phyloP scores from a whole-genome alignment of 1,284 basidiomycete species.

The Meripilus lineatus region DNA sequence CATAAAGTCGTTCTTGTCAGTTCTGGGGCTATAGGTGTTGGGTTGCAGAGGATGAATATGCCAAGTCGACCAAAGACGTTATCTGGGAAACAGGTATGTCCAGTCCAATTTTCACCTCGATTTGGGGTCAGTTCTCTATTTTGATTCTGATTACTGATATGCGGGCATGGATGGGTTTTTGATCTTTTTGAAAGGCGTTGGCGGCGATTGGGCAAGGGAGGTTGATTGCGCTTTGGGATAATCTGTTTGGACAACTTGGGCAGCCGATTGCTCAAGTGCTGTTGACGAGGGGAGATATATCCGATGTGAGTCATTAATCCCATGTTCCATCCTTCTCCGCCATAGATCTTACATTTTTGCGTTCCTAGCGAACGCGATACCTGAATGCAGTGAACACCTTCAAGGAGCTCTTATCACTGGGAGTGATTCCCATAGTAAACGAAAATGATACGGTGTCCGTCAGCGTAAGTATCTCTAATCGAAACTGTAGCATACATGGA shows the following conservation, averaged over 20 bases:
- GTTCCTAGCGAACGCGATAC: slow-evolving; percentile 80
- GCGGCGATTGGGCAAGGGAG: slow-evolving; percentile 96
- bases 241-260: slow-evolving; percentile 88
- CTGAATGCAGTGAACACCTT: slow-evolving; percentile 94
- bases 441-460: slow-evolving; percentile 97
- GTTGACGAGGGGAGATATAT: slow-evolving; percentile 92
- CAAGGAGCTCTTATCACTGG: slow-evolving; percentile 83
- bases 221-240: slow-evolving; percentile 96
- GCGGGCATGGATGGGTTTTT: neutral
- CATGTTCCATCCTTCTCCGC: slow-evolving; percentile 1
- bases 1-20: slow-evolving; percentile 95
- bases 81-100: slow-evolving; percentile 82
- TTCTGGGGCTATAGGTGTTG: slow-evolving; percentile 95
- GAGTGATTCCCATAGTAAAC: slow-evolving; percentile 92
- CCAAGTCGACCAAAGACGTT: slow-evolving; percentile 78
- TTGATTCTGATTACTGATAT: no score
- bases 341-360: slow-evolving; percentile 3
- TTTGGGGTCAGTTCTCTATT: neutral
- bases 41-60: slow-evolving; percentile 87
- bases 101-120: no score
- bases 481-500: neutral
- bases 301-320: slow-evolving; percentile 68
- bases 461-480: slow-evolving; percentile 56
- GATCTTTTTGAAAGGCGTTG: slow-evolving; percentile 57
- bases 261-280: slow-evolving; percentile 96